A percentile compares a stretch with the other conserved stretches of the same genome.
Conservation (phyloP, 1,284 basidiomycete genomes). For the Naganishia albida region DNA sequence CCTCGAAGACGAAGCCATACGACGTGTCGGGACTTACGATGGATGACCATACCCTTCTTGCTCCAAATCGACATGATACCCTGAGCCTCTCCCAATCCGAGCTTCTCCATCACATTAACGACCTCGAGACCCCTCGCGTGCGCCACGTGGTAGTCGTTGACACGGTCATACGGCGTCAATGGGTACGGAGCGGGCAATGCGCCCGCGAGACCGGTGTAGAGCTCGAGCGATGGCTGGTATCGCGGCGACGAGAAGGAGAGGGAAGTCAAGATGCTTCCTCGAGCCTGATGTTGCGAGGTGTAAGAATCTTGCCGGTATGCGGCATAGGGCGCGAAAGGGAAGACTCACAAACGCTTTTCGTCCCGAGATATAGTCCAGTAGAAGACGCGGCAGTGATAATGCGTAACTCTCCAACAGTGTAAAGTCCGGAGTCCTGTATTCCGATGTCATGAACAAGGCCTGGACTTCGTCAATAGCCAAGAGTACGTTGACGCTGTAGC, state of each 20-base stretch:
- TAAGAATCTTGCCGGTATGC: neutral
- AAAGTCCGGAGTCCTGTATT: conserved; percentile 79
- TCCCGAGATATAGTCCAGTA: conserved; percentile 75
- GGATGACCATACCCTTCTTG: conserved; percentile 46
- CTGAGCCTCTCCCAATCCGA: conserved; percentile 49
- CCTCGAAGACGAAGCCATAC: conserved; percentile 6
- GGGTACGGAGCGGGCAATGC: conserved; percentile 38
- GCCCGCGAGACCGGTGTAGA: conserved; percentile 37
- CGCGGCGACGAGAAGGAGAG: conserved; percentile 42
- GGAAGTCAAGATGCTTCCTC: conserved; percentile 46
- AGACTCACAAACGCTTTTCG: conserved; percentile 65
- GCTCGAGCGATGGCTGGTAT: conserved; percentile 38
- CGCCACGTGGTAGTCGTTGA: conserved; percentile 44
- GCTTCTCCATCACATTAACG: conserved; percentile 46
- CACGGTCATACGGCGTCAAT: conserved; percentile 45
- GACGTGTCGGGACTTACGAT: conserved; percentile 38
- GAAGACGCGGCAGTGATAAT: conserved; percentile 73
- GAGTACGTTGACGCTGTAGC: conserved; percentile 66
- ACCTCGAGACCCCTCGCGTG: conserved; percentile 45
- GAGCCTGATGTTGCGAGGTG: conserved; percentile 27
- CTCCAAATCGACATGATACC: conserved; percentile 52
- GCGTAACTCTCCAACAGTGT: conserved; percentile 72
- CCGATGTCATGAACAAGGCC: conserved; percentile 69
- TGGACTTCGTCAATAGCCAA: conserved; percentile 87
- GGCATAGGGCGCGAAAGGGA: neutral